Evolutionary conservation across 805 yeast genomes (phyloP).

Genomic region (Candida nanaspora): DNA sequence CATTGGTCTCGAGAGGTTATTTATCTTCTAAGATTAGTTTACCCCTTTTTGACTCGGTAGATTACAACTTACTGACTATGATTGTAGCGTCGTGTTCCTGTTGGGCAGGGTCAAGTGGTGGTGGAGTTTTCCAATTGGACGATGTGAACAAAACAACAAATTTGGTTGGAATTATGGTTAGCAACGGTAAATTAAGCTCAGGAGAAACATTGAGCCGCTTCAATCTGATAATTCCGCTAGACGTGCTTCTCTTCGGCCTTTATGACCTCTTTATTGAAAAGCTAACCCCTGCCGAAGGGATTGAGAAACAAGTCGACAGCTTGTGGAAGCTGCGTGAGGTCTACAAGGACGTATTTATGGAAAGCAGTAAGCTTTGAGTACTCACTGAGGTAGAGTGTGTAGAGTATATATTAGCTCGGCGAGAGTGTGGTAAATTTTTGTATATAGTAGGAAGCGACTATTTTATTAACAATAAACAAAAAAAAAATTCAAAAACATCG

Average conservation of each 20-base stretch:
- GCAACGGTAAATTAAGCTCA: constrained; percentile 26
- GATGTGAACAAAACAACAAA: constrained; percentile 6
- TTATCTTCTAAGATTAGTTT: constrained; percentile 17
- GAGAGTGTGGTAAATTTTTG: too few species aligned
- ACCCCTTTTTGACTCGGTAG: constrained; percentile 6
- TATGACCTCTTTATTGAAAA: constrained; percentile 11
- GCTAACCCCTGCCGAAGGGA: neutral
- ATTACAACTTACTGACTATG: constrained; percentile 9
- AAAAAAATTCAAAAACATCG: too few species aligned
- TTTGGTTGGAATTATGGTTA: constrained; percentile 35
- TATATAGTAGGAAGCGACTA: too few species aligned
- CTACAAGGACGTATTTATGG: constrained; percentile 1
- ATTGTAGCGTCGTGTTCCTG: constrained; percentile 34
- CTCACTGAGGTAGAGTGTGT: neutral
- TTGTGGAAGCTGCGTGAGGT: neutral
- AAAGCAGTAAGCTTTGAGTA: neutral
- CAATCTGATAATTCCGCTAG: constrained; percentile 13
- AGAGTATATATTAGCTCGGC: too few species aligned
- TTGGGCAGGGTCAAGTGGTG: constrained; percentile 48
- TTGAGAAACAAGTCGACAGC: neutral
- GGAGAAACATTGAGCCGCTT: constrained; percentile 15
- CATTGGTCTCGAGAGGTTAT: constrained; percentile 29
- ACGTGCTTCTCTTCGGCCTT: constrained; percentile 11
- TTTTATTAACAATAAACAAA: too few species aligned
- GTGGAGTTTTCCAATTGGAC: constrained; percentile 27